These are phyloP conservation scores for Aureobasidium leucospermi DNA, from an alignment of 2,329 filamentous ascomycete species.

Conservation along the genomic window DNA sequence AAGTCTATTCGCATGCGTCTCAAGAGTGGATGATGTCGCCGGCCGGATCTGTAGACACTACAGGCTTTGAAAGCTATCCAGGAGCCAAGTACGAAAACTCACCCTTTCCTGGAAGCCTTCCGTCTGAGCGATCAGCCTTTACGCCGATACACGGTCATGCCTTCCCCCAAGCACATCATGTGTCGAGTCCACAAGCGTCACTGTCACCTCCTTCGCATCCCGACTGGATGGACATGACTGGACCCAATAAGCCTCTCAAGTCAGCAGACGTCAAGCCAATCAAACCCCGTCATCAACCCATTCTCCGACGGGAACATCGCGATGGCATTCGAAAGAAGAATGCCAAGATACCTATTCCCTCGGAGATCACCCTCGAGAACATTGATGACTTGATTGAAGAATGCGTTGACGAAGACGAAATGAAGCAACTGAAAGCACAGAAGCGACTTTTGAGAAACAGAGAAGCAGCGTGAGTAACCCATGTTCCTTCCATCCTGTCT, in stretches of 20 bases:
- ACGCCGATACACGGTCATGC: slow-evolving; percentile 31
- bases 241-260: slow-evolving; percentile 34
- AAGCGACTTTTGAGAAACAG: slow-evolving; percentile 91
- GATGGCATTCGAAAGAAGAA: slow-evolving; percentile 99
- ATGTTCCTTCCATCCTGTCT: slow-evolving; percentile 13
- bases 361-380: slow-evolving; percentile 85
- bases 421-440: slow-evolving; percentile 98
- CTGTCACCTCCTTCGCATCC: slow-evolving; percentile 57
- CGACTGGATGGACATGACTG: slow-evolving; percentile 47
- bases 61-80: slow-evolving; percentile 61
- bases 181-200: slow-evolving; percentile 45
- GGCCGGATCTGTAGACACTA: slow-evolving; percentile 68
- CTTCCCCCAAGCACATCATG: slow-evolving; percentile 45
- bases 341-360: slow-evolving; percentile 91
- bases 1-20: background rate
- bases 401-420: slow-evolving; percentile 82
- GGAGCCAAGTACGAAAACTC: slow-evolving; percentile 40
- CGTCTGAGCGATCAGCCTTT: slow-evolving; percentile 34
- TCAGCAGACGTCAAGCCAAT: slow-evolving; percentile 38
- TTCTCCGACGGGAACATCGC: slow-evolving; percentile 51
- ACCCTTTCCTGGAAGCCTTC: slow-evolving; percentile 30
- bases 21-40: slow-evolving; percentile 20
- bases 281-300: slow-evolving; percentile 49
- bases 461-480: slow-evolving; percentile 73
- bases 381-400: slow-evolving; percentile 88